Base-by-base conservation (phyloP, 805 yeast genomes). In the Candida insectalens region DNA sequence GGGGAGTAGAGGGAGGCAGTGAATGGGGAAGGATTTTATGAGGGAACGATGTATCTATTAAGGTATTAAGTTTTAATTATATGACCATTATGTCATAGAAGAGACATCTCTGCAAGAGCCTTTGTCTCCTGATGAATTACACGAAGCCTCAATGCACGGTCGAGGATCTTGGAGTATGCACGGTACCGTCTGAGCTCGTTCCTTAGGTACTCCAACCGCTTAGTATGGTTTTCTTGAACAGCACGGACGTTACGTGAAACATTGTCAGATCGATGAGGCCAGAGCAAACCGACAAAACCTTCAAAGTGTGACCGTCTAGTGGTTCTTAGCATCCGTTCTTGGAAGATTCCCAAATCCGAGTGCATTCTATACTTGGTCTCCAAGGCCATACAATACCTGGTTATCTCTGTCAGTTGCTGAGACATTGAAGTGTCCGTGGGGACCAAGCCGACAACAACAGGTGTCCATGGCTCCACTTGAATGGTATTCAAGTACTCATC, bases 151-250 rank as follows among this genome's bases (percentile, higher is more conserved):
- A n/a, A n/a, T n/a, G n/a, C n/a, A n/a, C n/a, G n/a, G n/a, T n/a
- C n/a, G n/a, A 71, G 53, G 34, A 62, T 59, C 22, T 59, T 48
- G 26, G 69, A 53, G 47, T 71, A 71, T 36, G 52, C 51, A 47
- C 63, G 67, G 46, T 66, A 67, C 47, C 67, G 61, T 35, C 53
- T 48, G 42, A 65, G 50, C 38, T 70, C 75, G 25, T 49, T 48
- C 40, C 64, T 65, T 43, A 69, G 62, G 38, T 67, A 69, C 28
- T 48, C 52, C n/a, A 59, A 43, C 36, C 62, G 66, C 32, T 51
- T 49, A 16, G 62, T 61, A 44, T 55, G 69, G 47, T 71, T 71
- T 32, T 39, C 39, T 23, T 53, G 38, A 8, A 68, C 51, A 34
- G 50, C 46, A 32, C 56, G 46, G 38, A 63, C 60, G 44, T 67